phyloP scores from a whole-genome alignment of 768 basidiomycete genomes.

The Serendipita vermifera region DNA sequence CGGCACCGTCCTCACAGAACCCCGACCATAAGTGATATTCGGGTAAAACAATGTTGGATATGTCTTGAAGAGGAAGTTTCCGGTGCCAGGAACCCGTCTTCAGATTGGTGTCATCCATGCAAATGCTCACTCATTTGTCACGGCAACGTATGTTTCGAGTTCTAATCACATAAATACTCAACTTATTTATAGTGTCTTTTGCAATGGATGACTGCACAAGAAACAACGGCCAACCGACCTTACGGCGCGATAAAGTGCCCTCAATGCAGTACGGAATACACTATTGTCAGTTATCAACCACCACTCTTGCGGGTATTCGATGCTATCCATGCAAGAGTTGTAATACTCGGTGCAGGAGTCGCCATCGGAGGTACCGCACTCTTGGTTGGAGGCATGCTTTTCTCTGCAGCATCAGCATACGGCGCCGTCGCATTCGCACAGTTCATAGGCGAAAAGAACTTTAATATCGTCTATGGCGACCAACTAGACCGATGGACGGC shows the following conservation, averaged over 20 bases:
- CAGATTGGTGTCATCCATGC: slow-evolving; percentile 9
- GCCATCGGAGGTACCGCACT: not conserved
- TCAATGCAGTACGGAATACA: slow-evolving; percentile 7
- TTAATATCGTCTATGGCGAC: not conserved
- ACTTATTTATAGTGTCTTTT: not conserved
- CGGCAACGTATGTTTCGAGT: not conserved
- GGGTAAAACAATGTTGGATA: slow-evolving; percentile 7
- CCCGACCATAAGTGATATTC: slow-evolving; percentile 5
- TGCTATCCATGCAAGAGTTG: not conserved
- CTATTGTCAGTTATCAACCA: not conserved
- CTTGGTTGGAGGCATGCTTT: not conserved
- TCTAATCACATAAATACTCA: not conserved
- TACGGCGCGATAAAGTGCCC: not conserved
- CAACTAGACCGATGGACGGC: not conserved
- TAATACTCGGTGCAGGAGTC: not conserved
- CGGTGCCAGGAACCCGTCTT: not conserved
- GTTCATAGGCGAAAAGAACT: not conserved
- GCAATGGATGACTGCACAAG: not conserved
- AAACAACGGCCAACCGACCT: not conserved
- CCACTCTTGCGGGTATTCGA: not conserved
- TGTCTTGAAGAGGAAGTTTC: slow-evolving; percentile 4
- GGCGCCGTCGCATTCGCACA: not conserved
- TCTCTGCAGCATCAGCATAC: not conserved
- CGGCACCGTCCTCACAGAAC: too few relatives aligned
- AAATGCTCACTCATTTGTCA: slow-evolving; percentile 7